Conservation (phyloP, 352 stramenopile species). For the Lagenidium giganteum region DNA sequence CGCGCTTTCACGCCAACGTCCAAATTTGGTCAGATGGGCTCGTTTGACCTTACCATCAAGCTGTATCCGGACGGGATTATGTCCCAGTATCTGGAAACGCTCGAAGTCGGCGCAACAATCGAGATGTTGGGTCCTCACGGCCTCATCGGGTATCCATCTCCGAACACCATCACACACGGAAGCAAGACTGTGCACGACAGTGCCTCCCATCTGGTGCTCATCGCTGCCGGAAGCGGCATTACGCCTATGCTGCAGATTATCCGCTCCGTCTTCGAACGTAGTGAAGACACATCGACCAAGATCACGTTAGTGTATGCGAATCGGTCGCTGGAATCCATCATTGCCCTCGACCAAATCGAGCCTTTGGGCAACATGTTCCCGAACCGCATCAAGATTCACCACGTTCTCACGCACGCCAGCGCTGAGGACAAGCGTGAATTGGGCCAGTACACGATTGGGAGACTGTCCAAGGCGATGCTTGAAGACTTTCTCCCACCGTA, state of each 20-base stretch:
- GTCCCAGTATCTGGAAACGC: constrained; percentile 57
- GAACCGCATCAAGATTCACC: constrained; percentile 50
- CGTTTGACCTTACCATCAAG: constrained; percentile 75
- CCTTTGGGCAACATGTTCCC: constrained; percentile 78
- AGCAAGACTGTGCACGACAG: constrained; percentile 29
- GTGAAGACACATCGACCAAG: constrained; percentile 36
- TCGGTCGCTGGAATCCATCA: constrained; percentile 57
- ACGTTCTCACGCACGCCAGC: constrained; percentile 51
- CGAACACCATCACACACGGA: constrained; percentile 40
- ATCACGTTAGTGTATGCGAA: constrained; percentile 79
- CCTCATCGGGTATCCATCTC: constrained; percentile 47
- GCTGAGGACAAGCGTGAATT: constrained; percentile 39
- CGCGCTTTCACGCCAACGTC: constrained; percentile 74
- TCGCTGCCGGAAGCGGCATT: constrained; percentile 77
- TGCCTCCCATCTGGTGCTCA: constrained; percentile 59
- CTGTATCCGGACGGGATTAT: constrained; percentile 72
- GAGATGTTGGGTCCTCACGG: constrained; percentile 77
- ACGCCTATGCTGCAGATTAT: constrained; percentile 82
- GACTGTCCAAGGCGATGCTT: constrained; percentile 41
- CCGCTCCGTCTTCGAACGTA: constrained; percentile 55
- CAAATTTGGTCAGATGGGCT: constrained; percentile 56
- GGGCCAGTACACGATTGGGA: constrained; percentile 38
- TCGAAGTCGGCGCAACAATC: constrained; percentile 46
- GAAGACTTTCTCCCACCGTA: constrained; percentile 35
- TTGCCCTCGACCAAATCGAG: constrained; percentile 66